Evolutionary conservation across 148 eudicot species (phyloP).

Genomic region (Chenopodium berlandieri): DNA sequence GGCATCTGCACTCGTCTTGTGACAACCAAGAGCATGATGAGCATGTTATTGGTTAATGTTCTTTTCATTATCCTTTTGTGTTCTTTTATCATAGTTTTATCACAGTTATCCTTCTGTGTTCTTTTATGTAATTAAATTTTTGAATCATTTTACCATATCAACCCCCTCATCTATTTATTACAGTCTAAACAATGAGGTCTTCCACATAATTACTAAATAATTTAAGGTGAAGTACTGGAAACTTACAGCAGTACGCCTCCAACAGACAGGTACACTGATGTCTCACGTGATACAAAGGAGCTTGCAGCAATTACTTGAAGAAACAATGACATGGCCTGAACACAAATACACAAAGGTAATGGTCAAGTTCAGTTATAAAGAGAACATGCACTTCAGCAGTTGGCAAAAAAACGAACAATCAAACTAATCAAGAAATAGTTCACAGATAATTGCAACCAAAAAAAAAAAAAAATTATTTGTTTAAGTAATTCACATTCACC

Average conservation of each 20-base stretch:
- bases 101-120: no score
- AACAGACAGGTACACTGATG: slow-evolving; percentile 65
- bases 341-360: slow-evolving; percentile 21
- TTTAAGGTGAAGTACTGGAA: neutral
- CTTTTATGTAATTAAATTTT: no score
- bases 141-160: no score
- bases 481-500: neutral
- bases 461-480: no score
- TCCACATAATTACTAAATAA: no score
- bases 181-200: no score
- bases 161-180: no score
- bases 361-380: slow-evolving; percentile 17
- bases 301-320: slow-evolving; percentile 61
- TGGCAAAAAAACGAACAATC: neutral
- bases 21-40: no score
- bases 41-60: no score
- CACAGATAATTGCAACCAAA: neutral
- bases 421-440: neutral
- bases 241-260: slow-evolving; percentile 84
- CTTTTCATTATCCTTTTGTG: no score
- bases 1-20: no score
- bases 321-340: slow-evolving; percentile 65
- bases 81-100: no score
- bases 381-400: slow-evolving; percentile 12
- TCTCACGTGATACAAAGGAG: slow-evolving; percentile 42